Percentiles rank a stretch among this genome's conserved stretches.
Evolutionary conservation across 208 protist genomes (phyloP).

Genomic region (Entamoeba dispar): DNA sequence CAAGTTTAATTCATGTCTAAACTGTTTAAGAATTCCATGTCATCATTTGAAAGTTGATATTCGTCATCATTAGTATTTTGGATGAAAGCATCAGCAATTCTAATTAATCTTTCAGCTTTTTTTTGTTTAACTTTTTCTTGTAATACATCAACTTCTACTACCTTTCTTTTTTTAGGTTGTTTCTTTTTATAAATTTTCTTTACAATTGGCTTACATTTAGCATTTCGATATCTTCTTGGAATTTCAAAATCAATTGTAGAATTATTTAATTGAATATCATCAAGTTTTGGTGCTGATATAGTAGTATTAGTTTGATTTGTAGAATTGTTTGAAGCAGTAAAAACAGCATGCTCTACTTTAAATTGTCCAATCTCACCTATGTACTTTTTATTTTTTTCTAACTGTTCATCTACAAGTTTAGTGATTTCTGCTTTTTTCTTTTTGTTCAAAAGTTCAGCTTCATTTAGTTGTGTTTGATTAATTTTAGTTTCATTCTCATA

Average conservation of each 20-base stretch:
- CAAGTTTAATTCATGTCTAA: too few species aligned
- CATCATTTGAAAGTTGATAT: too few species aligned
- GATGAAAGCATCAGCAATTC: neutral
- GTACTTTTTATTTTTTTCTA: neutral
- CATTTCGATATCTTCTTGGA: neutral
- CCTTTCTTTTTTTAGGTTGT: neutral
- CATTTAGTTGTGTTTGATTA: neutral
- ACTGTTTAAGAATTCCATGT: too few species aligned
- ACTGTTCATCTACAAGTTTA: neutral
- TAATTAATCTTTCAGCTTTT: neutral
- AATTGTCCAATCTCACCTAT: neutral
- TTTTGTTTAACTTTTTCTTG: neutral
- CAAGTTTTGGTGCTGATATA: neutral
- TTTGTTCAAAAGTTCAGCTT: neutral
- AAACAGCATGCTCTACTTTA: neutral
- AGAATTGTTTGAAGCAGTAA: neutral
- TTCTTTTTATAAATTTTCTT: neutral
- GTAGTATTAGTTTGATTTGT: neutral
- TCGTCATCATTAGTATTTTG: neutral
- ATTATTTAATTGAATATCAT: neutral
- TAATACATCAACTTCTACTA: neutral
- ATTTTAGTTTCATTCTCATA: neutral
- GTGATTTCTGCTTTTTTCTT: neutral
- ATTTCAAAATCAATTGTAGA: neutral
- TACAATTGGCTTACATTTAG: neutral